Evolutionary conservation across 371 early-diverging fungal species (phyloP).

Genomic region (Rhizopus microsporus): DNA sequence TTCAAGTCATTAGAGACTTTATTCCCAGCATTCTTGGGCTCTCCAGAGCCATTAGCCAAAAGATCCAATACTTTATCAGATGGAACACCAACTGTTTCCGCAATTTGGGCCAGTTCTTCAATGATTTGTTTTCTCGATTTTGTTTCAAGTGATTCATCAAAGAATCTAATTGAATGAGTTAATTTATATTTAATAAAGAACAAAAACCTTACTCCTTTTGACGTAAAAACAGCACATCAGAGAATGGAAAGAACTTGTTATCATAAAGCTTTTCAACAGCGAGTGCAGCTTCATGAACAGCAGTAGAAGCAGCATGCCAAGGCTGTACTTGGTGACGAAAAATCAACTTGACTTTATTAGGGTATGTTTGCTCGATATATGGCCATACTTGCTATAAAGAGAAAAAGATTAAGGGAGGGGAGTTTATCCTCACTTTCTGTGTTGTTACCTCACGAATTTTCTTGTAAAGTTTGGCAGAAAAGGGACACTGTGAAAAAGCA

Average conservation of each 20-base stretch:
- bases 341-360: conserved; percentile 59
- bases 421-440: neutral
- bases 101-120: conserved; percentile 52
- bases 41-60: conserved; percentile 48
- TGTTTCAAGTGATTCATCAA: conserved; percentile 67
- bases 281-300: conserved; percentile 78
- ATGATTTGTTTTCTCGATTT: conserved; percentile 54
- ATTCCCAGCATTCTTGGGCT: conserved; percentile 58
- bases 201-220: conserved; percentile 54
- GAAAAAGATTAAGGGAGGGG: no score
- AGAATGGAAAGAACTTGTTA: conserved; percentile 56
- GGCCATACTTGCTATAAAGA: conserved; percentile 55
- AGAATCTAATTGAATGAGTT: conserved; percentile 44
- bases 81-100: conserved; percentile 44
- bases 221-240: conserved; percentile 59
- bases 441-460: conserved; percentile 44
- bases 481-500: conserved; percentile 53
- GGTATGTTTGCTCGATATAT: conserved; percentile 50
- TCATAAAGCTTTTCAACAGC: conserved; percentile 74
- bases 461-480: conserved; percentile 62
- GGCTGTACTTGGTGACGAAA: conserved; percentile 85
- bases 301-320: conserved; percentile 79
- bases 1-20: conserved; percentile 70
- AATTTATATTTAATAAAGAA: neutral
- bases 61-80: conserved; percentile 44